These are phyloP conservation scores for Apiospora rasikravindrae DNA, from an alignment of 2,329 filamentous ascomycete species.

Conservation along the genomic window DNA sequence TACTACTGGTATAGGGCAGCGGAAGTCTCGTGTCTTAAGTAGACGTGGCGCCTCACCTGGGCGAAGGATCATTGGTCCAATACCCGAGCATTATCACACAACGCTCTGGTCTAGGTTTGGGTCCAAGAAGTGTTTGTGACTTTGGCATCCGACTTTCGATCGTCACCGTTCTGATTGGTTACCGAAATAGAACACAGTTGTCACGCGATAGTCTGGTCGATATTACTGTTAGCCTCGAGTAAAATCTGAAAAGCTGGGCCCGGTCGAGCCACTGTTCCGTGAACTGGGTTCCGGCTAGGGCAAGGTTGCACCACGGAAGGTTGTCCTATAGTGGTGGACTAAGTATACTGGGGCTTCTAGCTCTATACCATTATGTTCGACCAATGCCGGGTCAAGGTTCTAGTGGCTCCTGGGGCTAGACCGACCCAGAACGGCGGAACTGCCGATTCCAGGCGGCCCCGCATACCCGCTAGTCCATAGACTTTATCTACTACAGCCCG, in stretches of 20 bases:
- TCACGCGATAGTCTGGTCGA: not conserved
- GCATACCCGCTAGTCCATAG: not conserved
- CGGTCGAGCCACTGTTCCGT: not conserved
- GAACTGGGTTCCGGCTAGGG: not conserved
- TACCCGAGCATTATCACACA: constrained; percentile 1
- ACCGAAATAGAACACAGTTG: not conserved
- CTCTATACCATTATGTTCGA: not conserved
- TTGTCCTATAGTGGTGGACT: not conserved
- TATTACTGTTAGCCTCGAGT: not conserved
- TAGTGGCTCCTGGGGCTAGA: not conserved
- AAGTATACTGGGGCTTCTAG: not conserved
- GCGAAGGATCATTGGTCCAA: not conserved
- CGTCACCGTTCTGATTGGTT: not conserved
- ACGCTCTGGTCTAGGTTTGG: not conserved
- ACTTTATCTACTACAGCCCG: not conserved
- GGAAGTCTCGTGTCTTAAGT: not conserved
- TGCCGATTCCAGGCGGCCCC: not conserved
- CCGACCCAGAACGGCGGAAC: not conserved
- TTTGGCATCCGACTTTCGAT: not conserved
- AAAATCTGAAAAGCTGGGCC: not conserved
- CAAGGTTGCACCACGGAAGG: not conserved
- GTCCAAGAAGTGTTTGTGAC: not conserved
- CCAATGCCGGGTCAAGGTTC: not conserved
- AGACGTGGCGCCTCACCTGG: not conserved
- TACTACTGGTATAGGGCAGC: not conserved